phyloP scores from a whole-genome alignment of 306 rosid genomes.

The Trifolium pratense region DNA sequence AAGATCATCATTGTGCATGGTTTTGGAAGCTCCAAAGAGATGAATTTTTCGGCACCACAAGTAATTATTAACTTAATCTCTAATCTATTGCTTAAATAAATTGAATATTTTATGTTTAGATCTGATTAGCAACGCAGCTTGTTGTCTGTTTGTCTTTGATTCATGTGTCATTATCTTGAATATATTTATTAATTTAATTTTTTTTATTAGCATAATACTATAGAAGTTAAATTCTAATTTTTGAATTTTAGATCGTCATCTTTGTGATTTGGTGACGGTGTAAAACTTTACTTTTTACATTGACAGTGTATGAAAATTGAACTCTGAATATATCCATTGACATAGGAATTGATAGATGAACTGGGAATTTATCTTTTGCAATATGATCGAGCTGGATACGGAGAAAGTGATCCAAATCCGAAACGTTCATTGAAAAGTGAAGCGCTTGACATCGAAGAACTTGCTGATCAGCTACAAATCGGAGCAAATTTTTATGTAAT shows the following conservation, averaged over 20 bases:
- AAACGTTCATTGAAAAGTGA: constrained; percentile 74
- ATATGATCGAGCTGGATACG: constrained; percentile 89
- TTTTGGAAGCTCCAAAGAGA: constrained; percentile 69
- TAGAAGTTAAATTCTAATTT: too few species aligned
- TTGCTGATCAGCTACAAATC: constrained; percentile 76
- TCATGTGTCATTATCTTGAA: background rate
- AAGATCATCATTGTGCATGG: constrained; percentile 66
- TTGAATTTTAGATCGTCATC: too few species aligned
- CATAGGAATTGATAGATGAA: constrained; percentile 78
- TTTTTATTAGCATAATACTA: too few species aligned
- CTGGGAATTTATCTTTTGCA: constrained; percentile 77
- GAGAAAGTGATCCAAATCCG: constrained; percentile 91
- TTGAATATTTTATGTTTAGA: background rate
- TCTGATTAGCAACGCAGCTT: background rate
- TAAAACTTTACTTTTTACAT: too few species aligned
- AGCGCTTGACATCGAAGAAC: constrained; percentile 82
- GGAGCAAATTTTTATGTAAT: constrained; percentile 80
- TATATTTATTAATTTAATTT: too few species aligned
- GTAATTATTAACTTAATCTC: constrained; percentile 28
- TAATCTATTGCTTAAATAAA: background rate
- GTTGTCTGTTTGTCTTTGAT: too few species aligned
- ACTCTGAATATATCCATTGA: constrained; percentile 25
- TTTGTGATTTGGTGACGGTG: too few species aligned
- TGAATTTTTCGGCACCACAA: constrained; percentile 55
- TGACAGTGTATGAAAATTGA: background rate